A percentile compares a stretch with the other conserved stretches of the same genome.
phyloP scores from a whole-genome alignment of 1,284 basidiomycete species.

The Lentinus polychrous region DNA sequence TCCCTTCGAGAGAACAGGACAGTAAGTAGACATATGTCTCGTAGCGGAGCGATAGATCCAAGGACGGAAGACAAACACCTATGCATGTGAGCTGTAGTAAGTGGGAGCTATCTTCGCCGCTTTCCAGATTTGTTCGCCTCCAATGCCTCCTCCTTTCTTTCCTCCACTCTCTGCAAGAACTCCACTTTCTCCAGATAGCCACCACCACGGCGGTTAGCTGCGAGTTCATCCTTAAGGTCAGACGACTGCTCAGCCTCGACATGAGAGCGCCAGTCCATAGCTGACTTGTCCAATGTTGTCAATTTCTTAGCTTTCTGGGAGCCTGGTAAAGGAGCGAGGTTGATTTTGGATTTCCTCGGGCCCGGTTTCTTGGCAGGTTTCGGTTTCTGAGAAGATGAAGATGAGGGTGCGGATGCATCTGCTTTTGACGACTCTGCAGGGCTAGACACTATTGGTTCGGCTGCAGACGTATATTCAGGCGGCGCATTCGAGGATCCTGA shows the following conservation, averaged over 20 bases:
- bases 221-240: slow-evolving; percentile 59
- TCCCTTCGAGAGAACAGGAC: too few relatives aligned
- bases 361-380: slow-evolving; percentile 41
- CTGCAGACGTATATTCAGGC: background rate
- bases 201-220: slow-evolving; percentile 61
- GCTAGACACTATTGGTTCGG: slow-evolving; percentile 4
- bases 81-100: background rate
- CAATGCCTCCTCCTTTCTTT: slow-evolving; percentile 56
- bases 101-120: slow-evolving; percentile 34
- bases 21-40: too few relatives aligned
- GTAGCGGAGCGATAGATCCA: too few relatives aligned
- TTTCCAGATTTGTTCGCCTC: slow-evolving; percentile 52
- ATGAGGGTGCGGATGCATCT: slow-evolving; percentile 7
- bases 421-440: slow-evolving; percentile 6
- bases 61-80: too few relatives aligned
- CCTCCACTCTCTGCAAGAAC: slow-evolving; percentile 68
- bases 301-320: slow-evolving; percentile 61
- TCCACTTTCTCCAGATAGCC: slow-evolving; percentile 80
- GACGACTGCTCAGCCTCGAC: slow-evolving; percentile 31
- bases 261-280: slow-evolving; percentile 76
- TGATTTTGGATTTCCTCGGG: slow-evolving; percentile 56
- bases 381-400: slow-evolving; percentile 11
- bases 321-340: slow-evolving; percentile 41
- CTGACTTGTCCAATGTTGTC: slow-evolving; percentile 75
- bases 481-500: background rate